A percentile compares a stretch with the other conserved stretches of the same genome.
These are phyloP conservation scores for Monosporozyma aquatica DNA, from an alignment of 805 yeast species.

Conservation along the genomic window DNA sequence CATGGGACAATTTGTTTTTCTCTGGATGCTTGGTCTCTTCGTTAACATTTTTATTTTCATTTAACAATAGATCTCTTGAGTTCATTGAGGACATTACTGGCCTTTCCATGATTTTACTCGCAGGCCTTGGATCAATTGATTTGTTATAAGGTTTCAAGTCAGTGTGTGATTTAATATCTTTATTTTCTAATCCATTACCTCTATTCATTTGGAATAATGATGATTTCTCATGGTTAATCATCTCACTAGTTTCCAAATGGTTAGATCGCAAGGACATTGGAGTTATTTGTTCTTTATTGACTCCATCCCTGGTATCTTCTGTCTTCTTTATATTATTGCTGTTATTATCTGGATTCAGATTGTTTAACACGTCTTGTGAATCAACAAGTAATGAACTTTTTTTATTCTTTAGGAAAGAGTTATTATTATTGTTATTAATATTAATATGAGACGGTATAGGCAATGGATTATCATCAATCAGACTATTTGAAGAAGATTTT, in stretches of 20 bases:
- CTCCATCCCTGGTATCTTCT: neutral
- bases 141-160: neutral
- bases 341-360: neutral
- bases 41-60: neutral
- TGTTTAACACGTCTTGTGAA: constrained; percentile 2
- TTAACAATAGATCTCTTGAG: constrained; percentile 21
- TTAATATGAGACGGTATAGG: constrained; percentile 23
- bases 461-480: constrained; percentile 23
- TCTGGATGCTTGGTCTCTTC: neutral
- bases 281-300: neutral
- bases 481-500: neutral
- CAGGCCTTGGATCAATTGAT: constrained; percentile 3
- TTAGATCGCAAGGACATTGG: neutral
- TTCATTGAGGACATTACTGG: constrained; percentile 18
- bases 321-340: too few relatives aligned
- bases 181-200: neutral
- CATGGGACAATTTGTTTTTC: neutral
- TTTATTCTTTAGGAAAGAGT: constrained; percentile 30
- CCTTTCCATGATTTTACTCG: constrained; percentile 17
- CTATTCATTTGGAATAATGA: neutral
- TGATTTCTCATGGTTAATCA: neutral
- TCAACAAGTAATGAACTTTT: constrained; percentile 30
- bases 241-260: neutral
- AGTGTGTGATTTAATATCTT: neutral
- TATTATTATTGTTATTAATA: too few relatives aligned